Conservation (phyloP, 305 asterid species). For the Solanum chacoense region DNA sequence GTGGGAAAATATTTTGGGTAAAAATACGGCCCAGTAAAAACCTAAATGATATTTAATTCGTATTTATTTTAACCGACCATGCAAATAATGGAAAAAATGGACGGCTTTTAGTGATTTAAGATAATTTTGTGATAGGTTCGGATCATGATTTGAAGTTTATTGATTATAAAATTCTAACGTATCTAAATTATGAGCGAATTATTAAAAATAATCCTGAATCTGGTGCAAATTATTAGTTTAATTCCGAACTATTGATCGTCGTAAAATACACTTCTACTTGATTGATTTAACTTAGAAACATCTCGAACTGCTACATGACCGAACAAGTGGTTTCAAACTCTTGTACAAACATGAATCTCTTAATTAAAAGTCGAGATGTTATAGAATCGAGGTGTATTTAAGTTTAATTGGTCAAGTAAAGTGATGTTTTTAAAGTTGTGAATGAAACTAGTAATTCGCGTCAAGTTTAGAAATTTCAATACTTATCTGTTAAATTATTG, state of each 20-base stretch:
- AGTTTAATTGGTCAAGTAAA: too few relatives aligned
- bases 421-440: too few relatives aligned
- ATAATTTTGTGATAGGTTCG: not conserved
- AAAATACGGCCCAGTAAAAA: not conserved
- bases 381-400: too few relatives aligned
- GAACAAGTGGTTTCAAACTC: not conserved
- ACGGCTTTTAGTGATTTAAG: not conserved
- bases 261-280: not conserved
- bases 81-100: not conserved
- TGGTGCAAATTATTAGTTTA: too few relatives aligned
- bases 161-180: rapidly evolving
- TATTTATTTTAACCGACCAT: not conserved
- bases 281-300: too few relatives aligned
- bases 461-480: too few relatives aligned
- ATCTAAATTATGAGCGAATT: not conserved
- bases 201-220: too few relatives aligned
- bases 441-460: not conserved
- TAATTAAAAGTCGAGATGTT: too few relatives aligned
- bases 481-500: not conserved
- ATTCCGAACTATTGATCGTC: not conserved
- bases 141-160: not conserved
- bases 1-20: not conserved
- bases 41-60: not conserved
- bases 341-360: too few relatives aligned
- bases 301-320: too few relatives aligned